phyloP scores from a whole-genome alignment of 106 monocot genomes.

The Dendrobium catenatum region DNA sequence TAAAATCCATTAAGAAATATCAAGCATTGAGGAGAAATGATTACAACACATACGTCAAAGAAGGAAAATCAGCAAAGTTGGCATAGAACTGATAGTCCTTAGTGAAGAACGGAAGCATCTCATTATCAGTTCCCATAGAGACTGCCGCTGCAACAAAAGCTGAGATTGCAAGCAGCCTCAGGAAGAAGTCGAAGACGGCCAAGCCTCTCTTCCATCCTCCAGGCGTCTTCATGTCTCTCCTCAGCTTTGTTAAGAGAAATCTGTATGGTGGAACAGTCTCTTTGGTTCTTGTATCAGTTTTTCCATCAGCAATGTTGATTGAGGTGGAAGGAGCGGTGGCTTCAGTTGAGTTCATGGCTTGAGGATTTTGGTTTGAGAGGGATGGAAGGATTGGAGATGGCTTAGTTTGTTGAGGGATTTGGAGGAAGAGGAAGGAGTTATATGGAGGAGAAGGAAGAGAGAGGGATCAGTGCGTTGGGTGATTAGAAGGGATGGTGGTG shows the following conservation, averaged over 20 bases:
- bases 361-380: neutral
- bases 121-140: constrained; percentile 12
- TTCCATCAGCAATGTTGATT: neutral
- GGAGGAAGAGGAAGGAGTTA: neutral
- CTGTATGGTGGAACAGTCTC: neutral
- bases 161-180: constrained; percentile 7
- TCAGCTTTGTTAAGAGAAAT: neutral
- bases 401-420: neutral
- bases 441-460: neutral
- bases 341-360: constrained; percentile 4
- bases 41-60: neutral
- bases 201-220: neutral
- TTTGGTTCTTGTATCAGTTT: neutral
- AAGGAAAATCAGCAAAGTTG: constrained; percentile 10
- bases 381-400: neutral
- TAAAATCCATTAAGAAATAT: too few species aligned
- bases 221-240: neutral
- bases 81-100: constrained; percentile 16
- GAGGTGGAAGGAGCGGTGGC: constrained; percentile 8
- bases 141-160: constrained; percentile 12
- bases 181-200: constrained; percentile 1
- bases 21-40: too few species aligned
- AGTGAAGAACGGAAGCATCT: constrained; percentile 22
- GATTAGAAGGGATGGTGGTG: neutral
- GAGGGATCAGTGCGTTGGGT: neutral